Evolutionary conservation across 2,329 filamentous ascomycete genomes (phyloP).

Genomic region (Gnomoniopsis sp.): DNA sequence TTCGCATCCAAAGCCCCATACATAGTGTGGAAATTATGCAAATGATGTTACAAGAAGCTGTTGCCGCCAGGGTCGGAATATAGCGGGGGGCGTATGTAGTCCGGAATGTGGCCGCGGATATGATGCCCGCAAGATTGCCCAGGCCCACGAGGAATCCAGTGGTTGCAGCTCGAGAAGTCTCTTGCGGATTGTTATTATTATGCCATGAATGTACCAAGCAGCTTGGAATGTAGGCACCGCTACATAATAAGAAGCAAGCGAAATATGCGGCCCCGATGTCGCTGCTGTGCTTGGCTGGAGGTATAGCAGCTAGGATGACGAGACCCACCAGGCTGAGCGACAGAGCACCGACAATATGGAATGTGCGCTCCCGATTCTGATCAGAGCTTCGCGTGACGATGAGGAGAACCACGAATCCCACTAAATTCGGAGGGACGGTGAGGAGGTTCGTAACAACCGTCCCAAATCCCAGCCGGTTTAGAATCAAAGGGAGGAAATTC

Average conservation of each 20-base stretch:
- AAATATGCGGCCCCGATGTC: constrained; percentile 46
- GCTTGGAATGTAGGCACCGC: constrained; percentile 42
- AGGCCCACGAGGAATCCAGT: constrained; percentile 45
- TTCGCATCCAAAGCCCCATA: constrained; percentile 42
- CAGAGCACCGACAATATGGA: constrained; percentile 39
- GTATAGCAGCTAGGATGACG: constrained; percentile 35
- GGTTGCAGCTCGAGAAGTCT: constrained; percentile 45
- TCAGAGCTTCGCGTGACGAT: constrained; percentile 41
- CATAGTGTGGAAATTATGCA: constrained; percentile 36
- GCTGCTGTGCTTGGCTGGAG: constrained; percentile 34
- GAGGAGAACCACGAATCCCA: constrained; percentile 43
- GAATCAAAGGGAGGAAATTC: constrained; percentile 47
- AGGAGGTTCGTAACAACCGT: constrained; percentile 44
- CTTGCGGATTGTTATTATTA: constrained; percentile 50
- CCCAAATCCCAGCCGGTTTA: constrained; percentile 39
- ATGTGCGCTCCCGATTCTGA: constrained; percentile 40
- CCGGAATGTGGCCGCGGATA: constrained; percentile 43
- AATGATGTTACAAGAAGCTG: constrained; percentile 34
- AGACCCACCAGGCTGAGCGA: constrained; percentile 39
- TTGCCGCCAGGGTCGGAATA: constrained; percentile 42
- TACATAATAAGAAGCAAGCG: constrained; percentile 44
- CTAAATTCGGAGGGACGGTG: constrained; percentile 45
- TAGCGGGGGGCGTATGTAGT: constrained; percentile 46
- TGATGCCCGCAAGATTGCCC: constrained; percentile 45
- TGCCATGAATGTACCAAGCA: constrained; percentile 48